phyloP scores from a whole-genome alignment of 306 rosid genomes.

The Cicer cuneatum region DNA sequence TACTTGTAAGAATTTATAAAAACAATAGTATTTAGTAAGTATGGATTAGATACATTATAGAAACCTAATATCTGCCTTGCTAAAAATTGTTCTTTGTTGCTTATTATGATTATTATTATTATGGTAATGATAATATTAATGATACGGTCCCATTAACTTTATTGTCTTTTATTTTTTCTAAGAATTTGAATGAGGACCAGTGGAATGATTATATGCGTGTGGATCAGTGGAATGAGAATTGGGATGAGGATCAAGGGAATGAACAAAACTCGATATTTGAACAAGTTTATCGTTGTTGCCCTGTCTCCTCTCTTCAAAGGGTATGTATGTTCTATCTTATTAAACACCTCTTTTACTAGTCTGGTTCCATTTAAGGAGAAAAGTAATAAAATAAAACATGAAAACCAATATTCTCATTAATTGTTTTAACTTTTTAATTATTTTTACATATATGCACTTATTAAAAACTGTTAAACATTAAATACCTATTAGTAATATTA shows the following conservation, averaged over 20 bases:
- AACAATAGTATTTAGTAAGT: too few relatives aligned
- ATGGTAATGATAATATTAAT: neutral
- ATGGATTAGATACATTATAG: too few relatives aligned
- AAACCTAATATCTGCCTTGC: too few relatives aligned
- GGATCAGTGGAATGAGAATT: neutral
- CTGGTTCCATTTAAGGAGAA: too few relatives aligned
- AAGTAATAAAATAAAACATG: too few relatives aligned
- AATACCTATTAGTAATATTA: too few relatives aligned
- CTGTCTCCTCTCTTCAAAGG: constrained; percentile 49
- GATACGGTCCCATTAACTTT: neutral
- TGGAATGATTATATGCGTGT: neutral
- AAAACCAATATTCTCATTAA: too few relatives aligned
- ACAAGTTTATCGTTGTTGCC: constrained; percentile 51
- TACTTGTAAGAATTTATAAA: neutral
- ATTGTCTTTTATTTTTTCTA: neutral
- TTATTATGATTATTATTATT: neutral
- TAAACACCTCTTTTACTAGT: too few relatives aligned
- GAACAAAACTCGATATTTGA: constrained; percentile 33
- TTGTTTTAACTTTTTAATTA: too few relatives aligned
- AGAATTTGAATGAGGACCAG: constrained; percentile 8
- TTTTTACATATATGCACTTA: too few relatives aligned
- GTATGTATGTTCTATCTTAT: constrained; percentile 14
- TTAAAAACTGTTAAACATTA: too few relatives aligned
- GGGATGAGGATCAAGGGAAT: neutral
- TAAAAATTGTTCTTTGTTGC: neutral